Evolutionary conservation across 208 protist species (phyloP), one percentile per base, ranked within the genome.

Genomic region (Leishmania turanica): DNA sequence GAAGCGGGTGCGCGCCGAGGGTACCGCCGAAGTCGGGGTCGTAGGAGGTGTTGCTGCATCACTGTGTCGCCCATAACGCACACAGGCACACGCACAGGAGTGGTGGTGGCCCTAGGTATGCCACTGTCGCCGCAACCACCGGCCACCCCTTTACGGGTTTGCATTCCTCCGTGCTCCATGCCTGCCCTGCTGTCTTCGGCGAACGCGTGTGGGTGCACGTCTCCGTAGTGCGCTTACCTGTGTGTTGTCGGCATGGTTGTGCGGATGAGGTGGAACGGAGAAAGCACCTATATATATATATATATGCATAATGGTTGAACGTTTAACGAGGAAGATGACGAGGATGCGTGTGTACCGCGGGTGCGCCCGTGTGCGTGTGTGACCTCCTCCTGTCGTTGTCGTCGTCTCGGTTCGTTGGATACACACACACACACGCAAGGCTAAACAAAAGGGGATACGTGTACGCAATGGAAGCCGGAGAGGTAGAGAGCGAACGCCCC

Each of bases 1-100:
- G 17, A 77, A 77, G 53, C 73, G 73, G 15, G 19, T 65, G 24
- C 73, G 73, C 73, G n/a, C 31, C 34, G 73, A 77, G 49, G 13
- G 42, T 15, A 65, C 31, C 17, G 17, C 51, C 37, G 62, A 64
- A 65, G 40, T 45, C 34, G 0, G 69, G 40, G 13, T 27, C 9
- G 65, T 8, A 49, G 9, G 66, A 72, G 40, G 66, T 42, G n/a
- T 75, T 15, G 9, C 71, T 60, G 27, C 42, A 42, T 24, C 42
- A 8, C n/a, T 58, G 47, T 58, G 6, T 58, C 37, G n/a, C n/a
- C 4, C 66, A 21, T 74, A 27, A 60, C 42, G 37, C 66, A 42
- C 8, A 68, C 40, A 53, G 37, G 60, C 8, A n/a, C 42, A 69
- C 27, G 75, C 40, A 54, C 37, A 76, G 31, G 49, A 37, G 72